Evolutionary conservation across 805 yeast genomes (phyloP), one percentile per base, ranked within the genome.

Genomic region (Metschnikowia shivogae): DNA sequence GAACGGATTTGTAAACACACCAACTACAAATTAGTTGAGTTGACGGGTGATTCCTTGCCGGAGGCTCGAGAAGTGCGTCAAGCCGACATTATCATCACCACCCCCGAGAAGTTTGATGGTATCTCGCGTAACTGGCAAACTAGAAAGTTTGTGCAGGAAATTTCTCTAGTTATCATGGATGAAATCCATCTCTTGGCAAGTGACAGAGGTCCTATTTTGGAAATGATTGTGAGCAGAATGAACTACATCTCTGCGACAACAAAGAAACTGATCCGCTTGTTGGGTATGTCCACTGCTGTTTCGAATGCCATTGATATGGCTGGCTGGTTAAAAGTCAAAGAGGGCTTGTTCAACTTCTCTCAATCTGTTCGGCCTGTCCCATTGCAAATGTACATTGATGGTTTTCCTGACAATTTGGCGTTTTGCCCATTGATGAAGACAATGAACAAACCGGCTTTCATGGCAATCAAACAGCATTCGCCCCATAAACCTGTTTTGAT

Each of bases 391-490:
- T 86, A 83, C 55, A 86, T 86, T 50, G 95, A 86, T 59, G 95
- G 95, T 0, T 86, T 83, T 56, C 90, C 89, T 1, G 93, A 86
- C 52, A 83, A 84, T 50, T 72, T 84, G 49, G 89, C 89, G 1
- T 86, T 86, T 58, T 82, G 89, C 55, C 89, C 92, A 1, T 69
- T 87, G 57, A 86, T 86, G 96, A 87, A 81, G 69, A 86, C 81
- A 19, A 87, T 80, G 93, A 89, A 82, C 72, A 89, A 76, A 57
- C 97, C 97, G 1, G 92, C 95, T 0, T 89, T 86, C 58, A 79
- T 84, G 84, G 96, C 97, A 0, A 89, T 89, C 51, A 87, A 89
- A 59, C 89, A 87, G 51, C 96, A 90, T 61, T 86, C 96, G 0
- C 95, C 96, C 1, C 70, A 69, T 14, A 82, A 89, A 60, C 96